Evolutionary conservation across 306 rosid species (phyloP), one percentile per base, ranked within the genome.

Genomic region (Medicago lupulina): DNA sequence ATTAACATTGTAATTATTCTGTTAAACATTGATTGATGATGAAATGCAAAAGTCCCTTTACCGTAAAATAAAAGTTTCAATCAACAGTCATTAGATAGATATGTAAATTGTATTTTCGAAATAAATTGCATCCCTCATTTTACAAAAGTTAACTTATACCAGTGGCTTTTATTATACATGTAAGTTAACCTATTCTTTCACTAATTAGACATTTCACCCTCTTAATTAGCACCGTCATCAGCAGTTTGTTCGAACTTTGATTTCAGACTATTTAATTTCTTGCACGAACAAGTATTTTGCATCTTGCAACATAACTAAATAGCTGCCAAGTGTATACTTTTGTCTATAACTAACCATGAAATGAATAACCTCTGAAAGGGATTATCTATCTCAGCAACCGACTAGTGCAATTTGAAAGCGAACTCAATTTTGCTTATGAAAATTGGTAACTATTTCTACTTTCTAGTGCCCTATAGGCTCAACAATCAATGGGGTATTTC

Each of bases 1-100:
- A 76, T 76, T 76, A 81, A 40, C 78, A 70, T n/a, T 71, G 43
- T 57, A 77, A 77, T 67, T 67, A 36, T 70, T 69, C 41, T 74
- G 23, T 73, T 28, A 55, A 55, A 44, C 60, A 72, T 34, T 34
- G 38, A 34, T 34, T 34, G 38, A 34, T 34, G 7, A 34, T 34
- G 38, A 34, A 34, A 34, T 34, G 38, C 38, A 34, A 34, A 28
- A 28, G 31, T 28, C 38, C 38, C 38, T 34, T 34, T 28, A 28
- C 38, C 38, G 31, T 28, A 28, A 28, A 28, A 28, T 3, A 3
- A 28, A 28, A 28, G 31, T 28, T 28, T 34, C 38, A 34, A 34
- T 34, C 38, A 34, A 34, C 38, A 34, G 38, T 34, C 5, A 34
- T 28, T 28, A 28, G 31, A 28, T 28, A 28, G 31, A 34, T 34